Base-by-base conservation (phyloP, 352 stramenopile species). In the Globisporangium uncinulatum region DNA sequence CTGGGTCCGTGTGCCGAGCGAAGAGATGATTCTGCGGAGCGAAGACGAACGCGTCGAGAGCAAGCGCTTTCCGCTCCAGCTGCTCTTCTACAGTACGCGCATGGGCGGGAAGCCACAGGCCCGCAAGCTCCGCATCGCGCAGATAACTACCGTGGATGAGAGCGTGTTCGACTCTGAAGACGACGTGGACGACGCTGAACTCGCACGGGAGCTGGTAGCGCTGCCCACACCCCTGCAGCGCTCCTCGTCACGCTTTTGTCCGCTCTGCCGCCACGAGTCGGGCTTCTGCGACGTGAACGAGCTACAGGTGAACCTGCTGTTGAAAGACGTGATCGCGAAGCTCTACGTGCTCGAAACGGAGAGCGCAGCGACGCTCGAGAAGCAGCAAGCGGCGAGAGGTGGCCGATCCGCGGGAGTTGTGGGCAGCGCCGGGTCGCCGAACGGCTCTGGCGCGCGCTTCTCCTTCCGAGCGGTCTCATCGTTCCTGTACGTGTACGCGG, bases 21-120 rank as follows among this genome's bases (percentile, higher is more conserved):
- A 90, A 58, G 84, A 92, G 66, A 83, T 91, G 42, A 59, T 89
- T 15, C 66, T 89, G 57, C 79, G 84, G n/a, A 87, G 76, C 46
- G 80, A 94, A 52, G 79, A 91, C 65, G 84, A 94, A 54, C 74
- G 76, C 32, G 60, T 72, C 31, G 84, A 92, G 61, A 90, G 88
- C 69, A 85, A 86, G 54, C 76, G 84, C 24, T 87, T 91, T 44
- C 84, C 84, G 4, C 76, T 73, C 29, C 74, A 86, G 29, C 56
- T 89, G 31, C 87, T 88, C 62, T 88, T 88, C 59, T 54, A 48
- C 41, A 20, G n/a, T n/a, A n/a, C n/a, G n/a, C n/a, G n/a, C n/a
- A n/a, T n/a, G n/a, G n/a, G n/a, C n/a, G n/a, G n/a, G n/a, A n/a
- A n/a, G n/a, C n/a, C n/a, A n/a, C n/a, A n/a, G n/a, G n/a, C n/a